Base-by-base conservation (phyloP, 768 basidiomycete species). In the Leccinum variicolor region DNA sequence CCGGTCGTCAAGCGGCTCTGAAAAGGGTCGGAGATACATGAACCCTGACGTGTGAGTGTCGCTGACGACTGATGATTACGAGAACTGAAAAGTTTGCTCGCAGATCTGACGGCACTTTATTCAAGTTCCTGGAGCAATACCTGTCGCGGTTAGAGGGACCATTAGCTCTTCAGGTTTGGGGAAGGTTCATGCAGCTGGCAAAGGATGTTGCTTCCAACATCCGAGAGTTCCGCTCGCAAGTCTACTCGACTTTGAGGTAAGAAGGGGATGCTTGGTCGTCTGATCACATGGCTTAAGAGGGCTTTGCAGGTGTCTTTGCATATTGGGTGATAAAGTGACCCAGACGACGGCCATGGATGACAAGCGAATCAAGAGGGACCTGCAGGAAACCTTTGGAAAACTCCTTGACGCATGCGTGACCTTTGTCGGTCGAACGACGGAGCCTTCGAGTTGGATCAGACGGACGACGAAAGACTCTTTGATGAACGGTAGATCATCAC, bases 321-420 rank as follows among this genome's bases (percentile, higher is more conserved):
- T 87, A 1, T 70, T 96, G 19, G 85, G 89, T 0, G 91, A 92
- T 61, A 93, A 94, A 68, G 75, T 95, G 33, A 84, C 87, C 2
- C 92, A 94, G 66, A 98, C 94, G 0, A 86, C 90, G 6, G 93
- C 93, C 0, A 81, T 96, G 73, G 96, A 98, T 57, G 97, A 99
- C 72, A 81, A 85, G 23, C 81, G 91, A 39, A 75, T 95, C 54
- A 84, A 92, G 25, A 91, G 93, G 68, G 97, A 99, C 56, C 76
- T 98, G 10, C 94, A 96, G 84, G 96, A 98, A 62, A 86, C 82
- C 5, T 97, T 90, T 66, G 81, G 84, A 33, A 95, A 91, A 71
- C 80, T 98, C 1, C 79, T 94, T 10, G 96, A 98, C 63, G 76
- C 85, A 7, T 89, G 86, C 52, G 81, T 94, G 10, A 71, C 82